phyloP scores from a whole-genome alignment of 179 eudicot species.

The Silene vulgaris region DNA sequence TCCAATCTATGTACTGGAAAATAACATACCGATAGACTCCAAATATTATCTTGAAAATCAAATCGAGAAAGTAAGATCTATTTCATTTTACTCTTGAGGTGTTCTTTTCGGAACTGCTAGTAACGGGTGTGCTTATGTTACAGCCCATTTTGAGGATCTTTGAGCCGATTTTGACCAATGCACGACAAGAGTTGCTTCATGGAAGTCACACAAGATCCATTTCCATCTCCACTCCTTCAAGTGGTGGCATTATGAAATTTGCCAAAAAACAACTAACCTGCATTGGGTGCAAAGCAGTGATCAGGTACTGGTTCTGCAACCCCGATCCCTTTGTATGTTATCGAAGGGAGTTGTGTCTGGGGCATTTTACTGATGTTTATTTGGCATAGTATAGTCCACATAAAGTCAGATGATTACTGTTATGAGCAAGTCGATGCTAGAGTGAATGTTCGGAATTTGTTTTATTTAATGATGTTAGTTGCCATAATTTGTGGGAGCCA shows the following conservation, averaged over 20 bases:
- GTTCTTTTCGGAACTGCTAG: constrained; percentile 20
- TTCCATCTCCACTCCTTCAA: constrained; percentile 92
- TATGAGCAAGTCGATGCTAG: not conserved
- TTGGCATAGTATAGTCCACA: not conserved
- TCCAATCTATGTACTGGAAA: constrained; percentile 92
- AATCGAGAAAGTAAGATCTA: constrained; percentile 70
- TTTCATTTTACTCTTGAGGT: constrained; percentile 7
- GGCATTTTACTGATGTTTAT: constrained; percentile 4
- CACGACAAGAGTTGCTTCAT: constrained; percentile 79
- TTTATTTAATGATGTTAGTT: too few relatives aligned
- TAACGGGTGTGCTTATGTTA: constrained; percentile 31
- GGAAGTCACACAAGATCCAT: constrained; percentile 93
- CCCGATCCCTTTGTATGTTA: not conserved
- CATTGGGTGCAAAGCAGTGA: constrained; percentile 90
- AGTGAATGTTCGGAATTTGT: not conserved
- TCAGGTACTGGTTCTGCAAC: constrained; percentile 48
- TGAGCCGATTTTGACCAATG: constrained; percentile 93
- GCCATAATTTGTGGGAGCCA: too few relatives aligned
- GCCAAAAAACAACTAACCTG: constrained; percentile 88
- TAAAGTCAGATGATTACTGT: not conserved
- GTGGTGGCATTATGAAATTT: constrained; percentile 93
- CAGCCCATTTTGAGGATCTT: constrained; percentile 96
- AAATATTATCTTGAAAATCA: constrained; percentile 96
- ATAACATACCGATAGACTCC: constrained; percentile 94
- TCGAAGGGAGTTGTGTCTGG: not conserved